A percentile compares a stretch with the other conserved stretches of the same genome.
Conservation (phyloP, 345 rosid genomes). For the Rhodamnia rubescens region DNA sequence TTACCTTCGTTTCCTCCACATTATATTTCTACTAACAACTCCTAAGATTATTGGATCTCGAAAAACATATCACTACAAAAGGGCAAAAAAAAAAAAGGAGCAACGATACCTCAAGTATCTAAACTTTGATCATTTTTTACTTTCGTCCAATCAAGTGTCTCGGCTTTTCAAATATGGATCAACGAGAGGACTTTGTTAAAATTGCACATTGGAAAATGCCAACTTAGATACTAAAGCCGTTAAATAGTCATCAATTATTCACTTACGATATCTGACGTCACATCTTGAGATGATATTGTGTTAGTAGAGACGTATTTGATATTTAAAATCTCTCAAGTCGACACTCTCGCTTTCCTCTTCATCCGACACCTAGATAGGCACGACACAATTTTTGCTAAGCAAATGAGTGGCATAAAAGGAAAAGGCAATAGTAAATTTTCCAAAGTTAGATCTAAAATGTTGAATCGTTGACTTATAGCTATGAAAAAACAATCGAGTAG, state of each 20-base stretch:
- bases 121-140: neutral
- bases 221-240: neutral
- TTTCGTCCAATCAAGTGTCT: neutral
- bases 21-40: too few species aligned
- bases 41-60: too few species aligned
- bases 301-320: too few species aligned
- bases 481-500: neutral
- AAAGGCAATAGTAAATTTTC: neutral
- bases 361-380: neutral
- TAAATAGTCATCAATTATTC: too few species aligned
- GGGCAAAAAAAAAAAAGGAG: too few species aligned
- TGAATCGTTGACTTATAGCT: neutral
- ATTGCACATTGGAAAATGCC: neutral
- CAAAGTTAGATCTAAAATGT: neutral
- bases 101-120: neutral
- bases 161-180: neutral
- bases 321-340: neutral
- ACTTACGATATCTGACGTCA: too few species aligned
- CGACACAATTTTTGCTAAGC: neutral
- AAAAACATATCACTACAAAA: too few species aligned
- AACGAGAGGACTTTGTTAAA: neutral
- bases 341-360: neutral
- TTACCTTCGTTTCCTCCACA: neutral
- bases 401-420: accelerated
- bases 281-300: neutral